These are phyloP conservation scores for Chalciporus chontae DNA, from an alignment of 768 basidiomycete genomes.

Conservation along the genomic window DNA sequence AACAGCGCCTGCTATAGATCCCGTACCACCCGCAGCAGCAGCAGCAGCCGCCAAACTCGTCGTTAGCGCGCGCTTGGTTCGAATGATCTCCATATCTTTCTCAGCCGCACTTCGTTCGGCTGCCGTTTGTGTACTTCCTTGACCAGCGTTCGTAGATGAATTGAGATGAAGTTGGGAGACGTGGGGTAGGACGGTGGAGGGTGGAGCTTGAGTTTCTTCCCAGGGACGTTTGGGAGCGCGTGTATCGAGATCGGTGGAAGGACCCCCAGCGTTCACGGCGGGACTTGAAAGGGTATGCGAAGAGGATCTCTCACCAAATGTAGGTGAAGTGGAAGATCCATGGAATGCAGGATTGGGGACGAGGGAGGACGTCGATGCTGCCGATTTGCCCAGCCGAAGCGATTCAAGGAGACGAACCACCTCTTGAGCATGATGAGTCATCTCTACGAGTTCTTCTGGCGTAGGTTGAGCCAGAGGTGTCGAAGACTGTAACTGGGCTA, in stretches of 20 bases:
- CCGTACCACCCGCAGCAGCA: constrained; percentile 32
- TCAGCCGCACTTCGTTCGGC: constrained; percentile 64
- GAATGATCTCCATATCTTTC: constrained; percentile 82
- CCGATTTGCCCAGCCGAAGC: constrained; percentile 21
- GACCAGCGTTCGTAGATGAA: constrained; percentile 9
- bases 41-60: constrained; percentile 55
- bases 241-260: constrained; percentile 28
- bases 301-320: constrained; percentile 20
- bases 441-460: constrained; percentile 59
- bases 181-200: constrained; percentile 13
- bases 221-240: constrained; percentile 76
- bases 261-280: constrained; percentile 27
- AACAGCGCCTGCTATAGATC: constrained; percentile 30
- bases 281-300: constrained; percentile 18
- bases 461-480: constrained; percentile 50
- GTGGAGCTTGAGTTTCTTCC: constrained; percentile 50
- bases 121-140: constrained; percentile 23
- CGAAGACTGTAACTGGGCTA: constrained; percentile 39
- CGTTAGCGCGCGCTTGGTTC: constrained; percentile 72
- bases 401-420: constrained; percentile 67
- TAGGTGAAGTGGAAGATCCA: constrained; percentile 17
- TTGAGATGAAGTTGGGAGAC: constrained; percentile 24
- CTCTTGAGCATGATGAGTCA: constrained; percentile 61
- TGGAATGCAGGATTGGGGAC: constrained; percentile 9
- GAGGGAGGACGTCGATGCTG: constrained; percentile 14